These are phyloP conservation scores for Dactylellina cionopaga DNA, from an alignment of 2,329 filamentous ascomycete species.

Conservation along the genomic window DNA sequence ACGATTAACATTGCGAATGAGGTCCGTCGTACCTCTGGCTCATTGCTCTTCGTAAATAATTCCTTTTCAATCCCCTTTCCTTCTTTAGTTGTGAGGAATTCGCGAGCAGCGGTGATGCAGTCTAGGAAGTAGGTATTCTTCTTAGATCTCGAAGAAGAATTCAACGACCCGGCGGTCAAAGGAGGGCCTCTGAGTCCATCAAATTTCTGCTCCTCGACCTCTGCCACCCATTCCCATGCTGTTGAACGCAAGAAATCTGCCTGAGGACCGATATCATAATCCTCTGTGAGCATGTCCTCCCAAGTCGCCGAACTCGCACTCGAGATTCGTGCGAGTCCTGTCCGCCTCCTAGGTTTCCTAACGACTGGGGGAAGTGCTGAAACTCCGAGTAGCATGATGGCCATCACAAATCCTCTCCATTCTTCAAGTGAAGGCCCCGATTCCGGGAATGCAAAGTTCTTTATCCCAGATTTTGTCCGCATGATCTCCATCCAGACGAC, in stretches of 20 bases:
- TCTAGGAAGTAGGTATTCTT: constrained; percentile 62
- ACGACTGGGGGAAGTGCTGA: constrained; percentile 55
- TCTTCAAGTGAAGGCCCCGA: constrained; percentile 53
- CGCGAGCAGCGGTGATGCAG: constrained; percentile 69
- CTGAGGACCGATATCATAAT: constrained; percentile 56
- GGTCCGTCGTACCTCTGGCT: constrained; percentile 65
- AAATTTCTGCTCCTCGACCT: constrained; percentile 64
- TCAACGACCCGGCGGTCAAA: constrained; percentile 6
- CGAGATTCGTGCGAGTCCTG: constrained; percentile 59
- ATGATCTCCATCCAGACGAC: constrained; percentile 56
- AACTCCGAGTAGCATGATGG: constrained; percentile 56
- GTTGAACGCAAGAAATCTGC: constrained; percentile 65
- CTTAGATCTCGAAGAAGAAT: constrained; percentile 20
- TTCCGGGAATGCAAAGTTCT: constrained; percentile 44
- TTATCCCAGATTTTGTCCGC: constrained; percentile 39
- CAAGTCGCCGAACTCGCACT: constrained; percentile 61
- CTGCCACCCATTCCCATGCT: constrained; percentile 77
- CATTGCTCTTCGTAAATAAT: constrained; percentile 72
- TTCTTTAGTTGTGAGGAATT: constrained; percentile 72
- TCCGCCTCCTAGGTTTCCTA: constrained; percentile 54
- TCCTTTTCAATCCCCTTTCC: constrained; percentile 70
- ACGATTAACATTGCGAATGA: constrained; percentile 75
- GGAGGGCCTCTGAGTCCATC: constrained; percentile 30
- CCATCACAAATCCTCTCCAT: constrained; percentile 57
- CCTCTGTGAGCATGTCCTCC: constrained; percentile 56